Percentiles rank a stretch among this genome's conserved stretches.
Conservation (phyloP, 1,139 yeast genomes). For the Debaryomyces singareniensis region DNA sequence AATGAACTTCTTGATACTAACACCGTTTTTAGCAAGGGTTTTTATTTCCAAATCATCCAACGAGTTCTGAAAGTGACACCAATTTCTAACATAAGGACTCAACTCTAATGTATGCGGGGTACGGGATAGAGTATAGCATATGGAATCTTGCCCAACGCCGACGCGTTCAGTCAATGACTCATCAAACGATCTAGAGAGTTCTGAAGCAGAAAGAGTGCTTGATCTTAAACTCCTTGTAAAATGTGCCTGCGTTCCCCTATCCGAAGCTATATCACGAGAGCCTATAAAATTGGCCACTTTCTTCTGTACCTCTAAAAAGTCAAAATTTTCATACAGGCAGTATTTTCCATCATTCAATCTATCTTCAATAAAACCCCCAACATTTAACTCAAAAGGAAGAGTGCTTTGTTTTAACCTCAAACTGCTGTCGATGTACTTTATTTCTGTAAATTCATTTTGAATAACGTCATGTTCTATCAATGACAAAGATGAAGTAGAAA, state of each 20-base stretch:
- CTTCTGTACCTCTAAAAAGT: constrained; percentile 3
- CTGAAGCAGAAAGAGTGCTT: constrained; percentile 7
- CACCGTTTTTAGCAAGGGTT: constrained; percentile 9
- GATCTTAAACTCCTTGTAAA: constrained; percentile 8
- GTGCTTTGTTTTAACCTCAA: constrained; percentile 14
- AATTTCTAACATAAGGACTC: constrained; percentile 27
- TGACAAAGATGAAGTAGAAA: constrained; percentile 28
- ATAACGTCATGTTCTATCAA: constrained; percentile 27
- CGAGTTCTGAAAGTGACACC: constrained; percentile 28
- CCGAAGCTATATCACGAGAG: constrained; percentile 20
- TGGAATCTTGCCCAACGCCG: constrained; percentile 9
- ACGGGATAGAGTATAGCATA: constrained; percentile 17
- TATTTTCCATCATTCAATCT: neutral
- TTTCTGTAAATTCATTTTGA: constrained; percentile 32
- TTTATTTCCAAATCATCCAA: constrained; percentile 21
- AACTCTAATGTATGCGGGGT: constrained; percentile 22
- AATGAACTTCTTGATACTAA: constrained; percentile 23
- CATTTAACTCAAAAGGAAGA: constrained; percentile 30
- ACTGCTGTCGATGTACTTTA: constrained; percentile 22
- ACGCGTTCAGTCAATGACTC: constrained; percentile 1
- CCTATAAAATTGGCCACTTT: constrained; percentile 17
- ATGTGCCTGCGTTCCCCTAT: constrained; percentile 12
- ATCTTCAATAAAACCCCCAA: constrained; percentile 20
- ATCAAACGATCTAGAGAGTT: constrained; percentile 1
- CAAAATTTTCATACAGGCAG: neutral